Base-by-base conservation (phyloP, 306 rosid genomes). In the Quercus dentata region DNA sequence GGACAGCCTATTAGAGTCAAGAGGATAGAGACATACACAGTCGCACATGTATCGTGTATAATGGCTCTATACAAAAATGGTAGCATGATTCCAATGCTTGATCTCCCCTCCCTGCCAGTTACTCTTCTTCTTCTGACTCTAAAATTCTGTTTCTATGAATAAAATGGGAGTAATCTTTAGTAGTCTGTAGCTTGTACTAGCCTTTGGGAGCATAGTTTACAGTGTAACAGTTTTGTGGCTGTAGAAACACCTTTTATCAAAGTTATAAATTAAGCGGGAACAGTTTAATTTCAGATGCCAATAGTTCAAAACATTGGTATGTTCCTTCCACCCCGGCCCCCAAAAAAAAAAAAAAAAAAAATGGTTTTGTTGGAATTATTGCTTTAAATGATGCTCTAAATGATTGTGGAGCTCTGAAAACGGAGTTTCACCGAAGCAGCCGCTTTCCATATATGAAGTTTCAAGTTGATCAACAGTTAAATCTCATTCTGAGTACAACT, bases 121-220 rank as follows among this genome's bases (percentile, higher is more conserved):
- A 71, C 56, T 35, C 46, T 46, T 69, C 54, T 46, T 69, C 54
- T 64, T 3, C 1, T 27, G 31, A 3, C n/a, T 21, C 28, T 12
- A 2, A 52, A 64, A 62, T 64, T 83, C 6, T 72, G 64, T 30
- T 82, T 76, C 31, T 20, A 23, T n/a, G 19, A 85, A 88, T 87
- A 90, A 90, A 82, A 65, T 25, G 73, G 80, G 83, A 77, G 89
- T 79, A 78, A 19, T 85, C 76, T 85, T 65, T 58, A 62, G 67
- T 65, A 38, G 58, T 28, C 23, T 61, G 69, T 27, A 33, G 83
- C 78, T 13, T 8, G 28, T 63, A 9, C 8, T 69, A 69, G 82
- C 70, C 44, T 55, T 21, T 74, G 86, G 63, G 52, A 72, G 74
- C 78, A n/a, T 83, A 64, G 82, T 81, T 79, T 83, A 64, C 54